A percentile compares a stretch with the other conserved stretches of the same genome.
These are phyloP conservation scores for Irpex lacteus DNA, from an alignment of 1,284 basidiomycete species.

Conservation along the genomic window DNA sequence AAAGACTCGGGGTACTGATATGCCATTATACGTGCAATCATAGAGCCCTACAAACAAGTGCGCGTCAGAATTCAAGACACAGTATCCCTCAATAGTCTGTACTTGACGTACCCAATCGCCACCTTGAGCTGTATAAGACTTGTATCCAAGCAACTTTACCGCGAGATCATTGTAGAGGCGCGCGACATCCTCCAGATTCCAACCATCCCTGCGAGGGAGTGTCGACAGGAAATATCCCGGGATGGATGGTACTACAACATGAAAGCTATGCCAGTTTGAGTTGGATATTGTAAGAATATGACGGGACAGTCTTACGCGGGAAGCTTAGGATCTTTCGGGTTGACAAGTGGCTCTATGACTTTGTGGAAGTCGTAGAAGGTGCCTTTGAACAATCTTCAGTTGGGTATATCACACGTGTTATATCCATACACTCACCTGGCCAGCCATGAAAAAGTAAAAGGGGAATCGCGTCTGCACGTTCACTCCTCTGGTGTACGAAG, in stretches of 20 bases:
- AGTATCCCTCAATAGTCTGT: too few relatives aligned
- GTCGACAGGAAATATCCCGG: constrained; percentile 20
- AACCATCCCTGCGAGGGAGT: constrained; percentile 12
- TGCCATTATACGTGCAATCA: background rate
- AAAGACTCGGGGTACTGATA: background rate
- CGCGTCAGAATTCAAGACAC: too few relatives aligned
- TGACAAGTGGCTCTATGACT: constrained; percentile 11
- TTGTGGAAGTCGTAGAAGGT: constrained; percentile 18
- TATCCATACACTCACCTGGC: constrained; percentile 11
- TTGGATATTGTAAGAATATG: background rate
- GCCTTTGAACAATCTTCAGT: background rate
- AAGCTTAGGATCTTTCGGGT: constrained; percentile 12
- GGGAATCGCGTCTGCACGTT: constrained; percentile 13
- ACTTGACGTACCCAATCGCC: constrained; percentile 10
- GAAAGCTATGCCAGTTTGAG: constrained; percentile 6
- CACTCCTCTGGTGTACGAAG: constrained; percentile 14
- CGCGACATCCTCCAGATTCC: constrained; percentile 16
- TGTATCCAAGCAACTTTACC: constrained; percentile 16
- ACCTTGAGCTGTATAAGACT: constrained; percentile 14
- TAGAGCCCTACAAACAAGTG: background rate
- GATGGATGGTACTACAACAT: constrained; percentile 19
- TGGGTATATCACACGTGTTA: background rate
- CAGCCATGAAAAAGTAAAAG: constrained; percentile 16
- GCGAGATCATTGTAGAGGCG: constrained; percentile 16
- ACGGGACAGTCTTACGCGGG: constrained; percentile 6